phyloP scores from a whole-genome alignment of 768 basidiomycete species.

The Myochromella boudieri region DNA sequence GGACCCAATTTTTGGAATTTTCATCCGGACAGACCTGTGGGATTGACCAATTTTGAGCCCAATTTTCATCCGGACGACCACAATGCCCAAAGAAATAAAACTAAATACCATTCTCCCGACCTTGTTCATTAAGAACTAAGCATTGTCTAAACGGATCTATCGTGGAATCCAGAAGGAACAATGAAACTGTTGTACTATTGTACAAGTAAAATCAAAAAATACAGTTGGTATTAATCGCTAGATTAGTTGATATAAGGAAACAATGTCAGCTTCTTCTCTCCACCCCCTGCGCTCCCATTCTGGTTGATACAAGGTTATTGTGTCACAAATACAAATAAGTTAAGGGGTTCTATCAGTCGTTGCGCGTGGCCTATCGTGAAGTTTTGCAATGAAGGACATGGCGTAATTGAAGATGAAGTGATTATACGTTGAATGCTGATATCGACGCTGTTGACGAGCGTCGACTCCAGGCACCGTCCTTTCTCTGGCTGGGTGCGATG shows the following conservation, averaged over 20 bases:
- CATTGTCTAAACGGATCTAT: not conserved
- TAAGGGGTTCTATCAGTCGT: conserved; percentile 4
- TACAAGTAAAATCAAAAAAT: not conserved
- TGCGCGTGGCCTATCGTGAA: not conserved
- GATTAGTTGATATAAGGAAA: conserved; percentile 5
- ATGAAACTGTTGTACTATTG: not conserved
- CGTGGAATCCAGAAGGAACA: not conserved
- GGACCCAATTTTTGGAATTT: too few relatives aligned
- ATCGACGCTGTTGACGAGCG: conserved; percentile 7
- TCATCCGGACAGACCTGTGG: too few relatives aligned
- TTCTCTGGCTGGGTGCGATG: conserved; percentile 28
- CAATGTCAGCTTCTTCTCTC: not conserved
- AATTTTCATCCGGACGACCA: too few relatives aligned
- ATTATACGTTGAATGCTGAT: conserved; percentile 1
- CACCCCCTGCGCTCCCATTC: not conserved
- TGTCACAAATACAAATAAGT: conserved; percentile 18
- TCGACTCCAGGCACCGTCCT: not conserved
- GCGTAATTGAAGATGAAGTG: not conserved
- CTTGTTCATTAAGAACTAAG: not conserved
- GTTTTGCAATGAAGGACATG: not conserved
- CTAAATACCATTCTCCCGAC: not conserved
- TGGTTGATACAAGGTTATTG: conserved; percentile 7
- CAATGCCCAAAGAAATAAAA: too few relatives aligned
- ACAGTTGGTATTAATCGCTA: conserved; percentile 3
- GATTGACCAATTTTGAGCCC: too few relatives aligned